Conservation (phyloP, 371 early-diverging fungal genomes). For the Mucor indicus region DNA sequence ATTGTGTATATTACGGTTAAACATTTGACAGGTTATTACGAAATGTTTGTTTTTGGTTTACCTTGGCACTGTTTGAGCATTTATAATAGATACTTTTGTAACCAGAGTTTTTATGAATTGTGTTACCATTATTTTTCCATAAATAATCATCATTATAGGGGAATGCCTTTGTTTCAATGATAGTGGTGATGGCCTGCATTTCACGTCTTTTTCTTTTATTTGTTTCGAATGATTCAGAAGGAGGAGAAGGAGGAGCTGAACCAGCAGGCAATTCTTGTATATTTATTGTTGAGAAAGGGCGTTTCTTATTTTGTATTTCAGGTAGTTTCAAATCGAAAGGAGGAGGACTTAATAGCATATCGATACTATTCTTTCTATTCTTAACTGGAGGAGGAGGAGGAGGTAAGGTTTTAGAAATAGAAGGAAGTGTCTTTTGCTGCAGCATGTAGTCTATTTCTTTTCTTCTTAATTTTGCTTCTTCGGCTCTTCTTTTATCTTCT, state of each 20-base stretch:
- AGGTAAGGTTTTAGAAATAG: too few relatives aligned
- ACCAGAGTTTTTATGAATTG: constrained; percentile 51
- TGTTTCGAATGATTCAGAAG: too few relatives aligned
- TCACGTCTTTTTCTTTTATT: too few relatives aligned
- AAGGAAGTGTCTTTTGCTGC: too few relatives aligned
- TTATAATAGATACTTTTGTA: constrained; percentile 56
- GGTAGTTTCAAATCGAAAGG: too few relatives aligned
- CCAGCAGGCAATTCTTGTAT: too few relatives aligned
- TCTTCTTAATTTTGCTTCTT: constrained; percentile 50
- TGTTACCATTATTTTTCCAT: constrained; percentile 62
- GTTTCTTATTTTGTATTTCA: too few relatives aligned
- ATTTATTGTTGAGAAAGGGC: neutral
- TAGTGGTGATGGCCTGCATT: constrained; percentile 55
- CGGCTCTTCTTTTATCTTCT: constrained; percentile 52
- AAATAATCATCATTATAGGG: constrained; percentile 49
- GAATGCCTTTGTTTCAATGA: constrained; percentile 49
- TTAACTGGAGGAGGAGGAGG: too few relatives aligned
- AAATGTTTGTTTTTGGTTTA: too few relatives aligned
- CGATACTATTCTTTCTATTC: constrained; percentile 14
- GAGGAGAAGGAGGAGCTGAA: too few relatives aligned
- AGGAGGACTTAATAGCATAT: constrained; percentile 15
- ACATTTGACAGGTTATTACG: too few relatives aligned
- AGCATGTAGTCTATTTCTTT: constrained; percentile 42
- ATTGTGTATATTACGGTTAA: too few relatives aligned
- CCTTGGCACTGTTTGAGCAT: constrained; percentile 40